Evolutionary conservation across 2,329 filamentous ascomycete genomes (phyloP), one percentile per base, ranked within the genome.

Genomic region (Trichophyton mentagrophytes): DNA sequence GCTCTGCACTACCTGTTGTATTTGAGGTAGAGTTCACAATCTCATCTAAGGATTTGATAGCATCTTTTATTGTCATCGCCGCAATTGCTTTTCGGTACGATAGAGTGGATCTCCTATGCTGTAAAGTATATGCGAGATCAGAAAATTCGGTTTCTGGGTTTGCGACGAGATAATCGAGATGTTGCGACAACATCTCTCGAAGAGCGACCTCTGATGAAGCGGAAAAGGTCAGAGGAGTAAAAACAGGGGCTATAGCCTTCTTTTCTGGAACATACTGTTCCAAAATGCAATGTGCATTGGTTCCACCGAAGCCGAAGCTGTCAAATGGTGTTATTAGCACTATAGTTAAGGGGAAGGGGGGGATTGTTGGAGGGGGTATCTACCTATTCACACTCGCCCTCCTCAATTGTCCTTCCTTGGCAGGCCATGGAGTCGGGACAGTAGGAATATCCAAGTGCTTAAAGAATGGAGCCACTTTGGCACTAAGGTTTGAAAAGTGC

Each of bases 221-320:
- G 9, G 30, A 56, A 17, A 56, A 56, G 5, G 15, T 11, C 1
- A 36, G 11, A 36, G 53, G 53, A 8, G 30, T 56, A 9, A 40
- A 40, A n/a, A 56, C 20, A n/a, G 27, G 22, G 6, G 53, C 15
- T 7, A 40, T 3, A 13, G 27, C 17, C 51, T 56, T 38, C n/a
- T 56, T 15, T 33, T 33, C 27, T 6, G 25, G 33, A 20, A 38
- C 15, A 38, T 36, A 40, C 17, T 25, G 59, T 22, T 68, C 71
- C 53, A 68, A 59, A 66, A 65, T 66, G 51, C 42, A 65, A 65
- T 64, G 67, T 57, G 60, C 69, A 61, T 69, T 72, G 61, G 64
- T 64, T 15, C 68, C 68, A 20, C 67, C 68, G 49, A 71, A 70
- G 1, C 72, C 72, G 57, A 73, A 73, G 0, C 46, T 51, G 22